Evolutionary conservation across 768 basidiomycete species (phyloP).

Genomic region (Podaxis mareebaensis): DNA sequence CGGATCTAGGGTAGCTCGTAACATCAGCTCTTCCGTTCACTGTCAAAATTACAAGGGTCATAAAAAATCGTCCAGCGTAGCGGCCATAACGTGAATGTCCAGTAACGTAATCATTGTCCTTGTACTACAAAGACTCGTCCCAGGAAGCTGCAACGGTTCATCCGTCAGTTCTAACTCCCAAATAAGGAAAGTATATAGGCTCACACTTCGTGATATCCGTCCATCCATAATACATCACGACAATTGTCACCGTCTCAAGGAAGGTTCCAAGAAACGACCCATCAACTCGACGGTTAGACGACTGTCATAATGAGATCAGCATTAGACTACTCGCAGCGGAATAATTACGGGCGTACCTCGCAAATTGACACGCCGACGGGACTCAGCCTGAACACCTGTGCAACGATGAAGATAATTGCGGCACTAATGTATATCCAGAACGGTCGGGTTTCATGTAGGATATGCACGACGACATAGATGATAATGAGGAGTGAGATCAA

Average conservation of each 20-base stretch:
- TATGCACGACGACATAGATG: conserved; percentile 64
- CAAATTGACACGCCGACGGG: conserved; percentile 72
- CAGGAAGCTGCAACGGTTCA: neutral
- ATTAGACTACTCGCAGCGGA: neutral
- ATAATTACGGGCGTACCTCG: conserved; percentile 28
- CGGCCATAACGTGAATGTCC: neutral
- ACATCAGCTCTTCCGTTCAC: neutral
- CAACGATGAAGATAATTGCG: conserved; percentile 64
- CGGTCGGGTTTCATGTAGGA: conserved; percentile 72
- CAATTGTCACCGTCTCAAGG: conserved; percentile 68
- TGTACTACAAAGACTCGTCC: conserved; percentile 2
- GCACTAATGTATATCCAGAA: conserved; percentile 67
- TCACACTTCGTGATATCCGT: conserved; percentile 76
- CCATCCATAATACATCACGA: conserved; percentile 67
- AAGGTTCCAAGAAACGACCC: conserved; percentile 79
- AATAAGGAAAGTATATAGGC: conserved; percentile 20
- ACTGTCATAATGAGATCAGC: conserved; percentile 30
- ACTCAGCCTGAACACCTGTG: conserved; percentile 70
- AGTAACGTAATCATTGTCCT: neutral
- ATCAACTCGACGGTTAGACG: conserved; percentile 65
- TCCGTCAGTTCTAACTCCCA: conserved; percentile 21
- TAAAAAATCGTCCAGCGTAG: neutral
- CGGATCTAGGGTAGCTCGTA: neutral
- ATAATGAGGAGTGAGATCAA: conserved; percentile 67
- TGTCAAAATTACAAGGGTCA: neutral